phyloP scores from a whole-genome alignment of 164 flowering plant genomes.

The Dillenia turbinata region DNA sequence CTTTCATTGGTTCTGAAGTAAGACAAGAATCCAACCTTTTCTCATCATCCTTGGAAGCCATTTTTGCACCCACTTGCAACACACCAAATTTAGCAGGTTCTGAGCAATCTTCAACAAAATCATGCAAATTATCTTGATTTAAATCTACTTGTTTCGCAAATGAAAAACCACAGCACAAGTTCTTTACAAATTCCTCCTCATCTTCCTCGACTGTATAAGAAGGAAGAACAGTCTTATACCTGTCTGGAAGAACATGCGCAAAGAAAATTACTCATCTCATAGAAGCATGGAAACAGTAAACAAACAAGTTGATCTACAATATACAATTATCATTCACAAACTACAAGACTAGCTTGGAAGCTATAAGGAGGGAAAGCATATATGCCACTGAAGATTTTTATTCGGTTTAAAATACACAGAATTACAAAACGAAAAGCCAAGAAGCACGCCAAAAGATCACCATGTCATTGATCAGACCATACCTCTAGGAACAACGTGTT shows the following conservation, averaged over 20 bases:
- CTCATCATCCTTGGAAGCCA: conserved; percentile 20
- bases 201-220: conserved; percentile 72
- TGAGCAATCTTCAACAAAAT: conserved; percentile 18
- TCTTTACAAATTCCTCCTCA: conserved; percentile 69
- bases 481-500: conserved; percentile 60
- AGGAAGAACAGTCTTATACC: conserved; percentile 40
- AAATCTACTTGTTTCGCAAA: conserved; percentile 14
- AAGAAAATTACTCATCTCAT: conserved; percentile 1
- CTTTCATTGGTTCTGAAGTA: conserved; percentile 64
- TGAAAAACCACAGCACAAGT: conserved; percentile 29
- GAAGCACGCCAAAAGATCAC: neutral
- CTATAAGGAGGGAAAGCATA: neutral
- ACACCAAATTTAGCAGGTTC: conserved; percentile 25
- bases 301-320: neutral
- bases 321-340: neutral
- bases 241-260: conserved; percentile 41
- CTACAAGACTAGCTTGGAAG: neutral
- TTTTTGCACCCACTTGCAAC: conserved; percentile 16
- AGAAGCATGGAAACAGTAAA: neutral
- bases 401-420: no score
- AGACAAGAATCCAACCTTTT: conserved; percentile 39
- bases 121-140: conserved; percentile 21
- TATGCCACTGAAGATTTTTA: neutral
- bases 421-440: no score
- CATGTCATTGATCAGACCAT: conserved; percentile 3